These are phyloP conservation scores for Tephrocybe sp. DNA, from an alignment of 768 basidiomycete genomes.

Conservation along the genomic window DNA sequence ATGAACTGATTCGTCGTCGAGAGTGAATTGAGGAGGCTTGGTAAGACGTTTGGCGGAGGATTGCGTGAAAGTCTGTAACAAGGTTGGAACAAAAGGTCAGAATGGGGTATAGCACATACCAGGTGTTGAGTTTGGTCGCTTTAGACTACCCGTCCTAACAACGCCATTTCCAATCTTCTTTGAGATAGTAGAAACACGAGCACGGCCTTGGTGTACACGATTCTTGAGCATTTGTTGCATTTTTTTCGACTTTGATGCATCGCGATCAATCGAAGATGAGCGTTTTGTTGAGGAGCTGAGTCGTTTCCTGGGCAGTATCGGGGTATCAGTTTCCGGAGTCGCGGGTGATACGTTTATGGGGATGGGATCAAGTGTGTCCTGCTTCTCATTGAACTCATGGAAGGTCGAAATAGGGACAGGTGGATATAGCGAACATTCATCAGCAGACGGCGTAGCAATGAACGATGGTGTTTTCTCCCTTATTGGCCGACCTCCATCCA, in stretches of 20 bases:
- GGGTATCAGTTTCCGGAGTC: constrained; percentile 38
- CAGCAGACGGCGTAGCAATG: background rate
- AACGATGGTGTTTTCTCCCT: constrained; percentile 12
- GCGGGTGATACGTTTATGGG: constrained; percentile 66
- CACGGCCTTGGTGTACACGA: constrained; percentile 71
- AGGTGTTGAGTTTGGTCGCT: constrained; percentile 66
- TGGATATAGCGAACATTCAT: background rate
- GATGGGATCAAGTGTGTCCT: constrained; percentile 23
- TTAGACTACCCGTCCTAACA: constrained; percentile 49
- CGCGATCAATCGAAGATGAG: constrained; percentile 37
- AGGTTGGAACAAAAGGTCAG: background rate
- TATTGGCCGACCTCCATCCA: constrained; percentile 14
- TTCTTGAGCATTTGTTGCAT: constrained; percentile 74
- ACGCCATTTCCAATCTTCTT: constrained; percentile 75
- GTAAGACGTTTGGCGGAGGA: constrained; percentile 57
- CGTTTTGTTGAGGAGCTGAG: constrained; percentile 22
- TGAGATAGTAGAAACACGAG: constrained; percentile 71
- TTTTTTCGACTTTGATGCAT: constrained; percentile 64
- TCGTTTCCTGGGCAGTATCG: background rate
- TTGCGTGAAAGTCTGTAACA: constrained; percentile 62
- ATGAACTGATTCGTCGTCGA: constrained; percentile 54
- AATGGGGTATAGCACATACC: constrained; percentile 37
- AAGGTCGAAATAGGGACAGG: no score
- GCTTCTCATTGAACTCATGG: constrained; percentile 6
- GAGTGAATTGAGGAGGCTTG: constrained; percentile 86